Conservation (phyloP, 2,329 filamentous ascomycete genomes). For the Aspergillus bombycis region DNA sequence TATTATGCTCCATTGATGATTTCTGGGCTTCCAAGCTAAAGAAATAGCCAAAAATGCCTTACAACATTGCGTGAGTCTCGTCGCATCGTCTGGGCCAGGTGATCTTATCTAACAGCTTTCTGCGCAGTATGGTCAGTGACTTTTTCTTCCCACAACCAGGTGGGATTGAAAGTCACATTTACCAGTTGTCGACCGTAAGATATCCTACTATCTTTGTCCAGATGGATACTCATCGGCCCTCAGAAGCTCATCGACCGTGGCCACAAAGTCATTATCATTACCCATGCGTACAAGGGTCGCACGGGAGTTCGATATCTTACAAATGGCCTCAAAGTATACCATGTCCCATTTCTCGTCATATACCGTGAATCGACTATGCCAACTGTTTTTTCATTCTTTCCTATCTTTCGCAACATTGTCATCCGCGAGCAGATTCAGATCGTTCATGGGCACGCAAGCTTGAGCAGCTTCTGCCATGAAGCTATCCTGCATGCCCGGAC, state of each 20-base stretch:
- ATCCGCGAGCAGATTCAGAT: constrained; percentile 95
- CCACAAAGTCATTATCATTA: constrained; percentile 97
- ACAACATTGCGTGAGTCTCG: constrained; percentile 67
- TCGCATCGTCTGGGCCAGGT: constrained; percentile 1
- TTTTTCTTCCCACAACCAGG: constrained; percentile 98
- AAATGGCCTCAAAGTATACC: constrained; percentile 97
- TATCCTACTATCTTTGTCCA: constrained; percentile 2
- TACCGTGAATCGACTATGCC: constrained; percentile 93
- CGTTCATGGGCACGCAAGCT: constrained; percentile 92
- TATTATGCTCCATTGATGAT: background rate
- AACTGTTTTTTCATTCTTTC: constrained; percentile 98
- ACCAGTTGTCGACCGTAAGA: constrained; percentile 80
- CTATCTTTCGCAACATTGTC: constrained; percentile 94
- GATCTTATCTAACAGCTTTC: constrained; percentile 20
- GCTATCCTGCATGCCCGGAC: constrained; percentile 92
- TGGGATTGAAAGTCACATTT: constrained; percentile 97
- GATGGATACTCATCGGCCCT: constrained; percentile 11
- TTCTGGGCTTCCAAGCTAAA: constrained; percentile 21
- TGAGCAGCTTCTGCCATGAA: constrained; percentile 92
- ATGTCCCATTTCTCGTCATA: constrained; percentile 93
- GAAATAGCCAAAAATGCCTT: constrained; percentile 57
- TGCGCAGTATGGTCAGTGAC: constrained; percentile 85
- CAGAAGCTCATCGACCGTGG: constrained; percentile 94
- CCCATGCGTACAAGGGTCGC: constrained; percentile 88
- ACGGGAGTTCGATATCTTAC: constrained; percentile 94